Evolutionary conservation across 805 yeast species (phyloP), one percentile per base, ranked within the genome.

Genomic region (Diddensiella caesifluorescens): DNA sequence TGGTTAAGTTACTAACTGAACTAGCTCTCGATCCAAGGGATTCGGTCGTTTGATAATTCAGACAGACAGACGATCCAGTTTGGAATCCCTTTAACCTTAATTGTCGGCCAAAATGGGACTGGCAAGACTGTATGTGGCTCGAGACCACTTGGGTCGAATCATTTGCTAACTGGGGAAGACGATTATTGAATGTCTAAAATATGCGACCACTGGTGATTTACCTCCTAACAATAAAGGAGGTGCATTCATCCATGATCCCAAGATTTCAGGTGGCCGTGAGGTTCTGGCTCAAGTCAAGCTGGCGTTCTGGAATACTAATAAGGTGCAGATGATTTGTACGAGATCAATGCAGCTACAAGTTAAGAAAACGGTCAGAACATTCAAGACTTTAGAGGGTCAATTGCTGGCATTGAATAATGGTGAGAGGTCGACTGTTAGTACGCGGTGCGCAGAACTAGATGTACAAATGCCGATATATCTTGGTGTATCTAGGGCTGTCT

Each of bases 171-270:
- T 23, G 9, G 32, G 12, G 32, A 18, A 62, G 57, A 89, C 97
- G 0, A 80, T 92, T 44, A 94, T 92, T 48, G 99, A 92, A 62
- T 88, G 97, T 59, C 69, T 92, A 46, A 77, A 88, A 58, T 92
- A 88, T 62, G 90, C 94, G 16, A 87, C 98, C 7, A 90, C 98
- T 0, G 97, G 97, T 6, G 92, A 83, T 56, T 67, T 89, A 45
- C 99, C 99, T 1, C 98, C 98, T 0, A 89, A 90, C 56, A 79
- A 89, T 33, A 88, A 85, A 59, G 95, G 95, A 39, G 97, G 97
- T 5, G 97, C 97, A 1, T 92, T 92, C 60, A 75, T 92, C 5
- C 92, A 88, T 55, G 98, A 92, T 65, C 97, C 98, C 0, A 78
- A 80, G 38, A 57, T 64, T 47, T 37, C 53, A 3, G 83, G 85